Evolutionary conservation across 441 rosid genomes (phyloP).

Genomic region (Breynia disticha): DNA sequence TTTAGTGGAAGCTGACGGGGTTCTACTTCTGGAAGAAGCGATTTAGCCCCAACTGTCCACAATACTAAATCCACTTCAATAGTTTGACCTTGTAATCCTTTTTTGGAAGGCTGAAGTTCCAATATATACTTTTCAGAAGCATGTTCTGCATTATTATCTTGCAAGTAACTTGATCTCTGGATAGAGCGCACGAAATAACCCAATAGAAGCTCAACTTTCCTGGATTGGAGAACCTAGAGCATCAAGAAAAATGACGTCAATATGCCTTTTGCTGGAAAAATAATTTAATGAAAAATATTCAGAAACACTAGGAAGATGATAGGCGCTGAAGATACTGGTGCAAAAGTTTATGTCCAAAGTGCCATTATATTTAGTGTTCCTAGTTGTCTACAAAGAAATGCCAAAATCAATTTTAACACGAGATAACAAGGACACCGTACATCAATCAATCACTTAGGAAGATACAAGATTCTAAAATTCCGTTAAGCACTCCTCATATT

Average conservation of each 20-base stretch:
- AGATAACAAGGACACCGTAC: too few species aligned
- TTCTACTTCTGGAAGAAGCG: slow-evolving; percentile 64
- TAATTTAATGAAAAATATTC: slow-evolving; percentile 1
- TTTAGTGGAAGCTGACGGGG: slow-evolving; percentile 57
- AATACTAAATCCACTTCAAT: slow-evolving; percentile 75
- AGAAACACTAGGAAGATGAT: background rate
- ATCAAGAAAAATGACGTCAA: slow-evolving; percentile 11
- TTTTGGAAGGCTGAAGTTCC: slow-evolving; percentile 78
- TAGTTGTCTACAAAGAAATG: too few species aligned
- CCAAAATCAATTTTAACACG: too few species aligned
- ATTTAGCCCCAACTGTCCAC: slow-evolving; percentile 85
- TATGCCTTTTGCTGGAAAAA: background rate
- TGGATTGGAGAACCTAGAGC: slow-evolving; percentile 64
- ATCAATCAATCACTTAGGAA: too few species aligned
- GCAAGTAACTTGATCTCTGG: slow-evolving; percentile 25
- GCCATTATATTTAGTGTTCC: too few species aligned
- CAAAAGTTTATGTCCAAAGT: too few species aligned
- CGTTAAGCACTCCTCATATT: too few species aligned
- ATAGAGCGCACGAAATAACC: slow-evolving; percentile 75
- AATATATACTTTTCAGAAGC: slow-evolving; percentile 41
- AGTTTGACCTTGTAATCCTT: slow-evolving; percentile 55
- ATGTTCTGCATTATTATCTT: slow-evolving; percentile 17
- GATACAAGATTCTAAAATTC: too few species aligned
- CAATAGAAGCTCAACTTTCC: slow-evolving; percentile 73
- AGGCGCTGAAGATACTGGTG: background rate